Conservation (phyloP, 805 yeast genomes). For the Kuraishia piskuri region DNA sequence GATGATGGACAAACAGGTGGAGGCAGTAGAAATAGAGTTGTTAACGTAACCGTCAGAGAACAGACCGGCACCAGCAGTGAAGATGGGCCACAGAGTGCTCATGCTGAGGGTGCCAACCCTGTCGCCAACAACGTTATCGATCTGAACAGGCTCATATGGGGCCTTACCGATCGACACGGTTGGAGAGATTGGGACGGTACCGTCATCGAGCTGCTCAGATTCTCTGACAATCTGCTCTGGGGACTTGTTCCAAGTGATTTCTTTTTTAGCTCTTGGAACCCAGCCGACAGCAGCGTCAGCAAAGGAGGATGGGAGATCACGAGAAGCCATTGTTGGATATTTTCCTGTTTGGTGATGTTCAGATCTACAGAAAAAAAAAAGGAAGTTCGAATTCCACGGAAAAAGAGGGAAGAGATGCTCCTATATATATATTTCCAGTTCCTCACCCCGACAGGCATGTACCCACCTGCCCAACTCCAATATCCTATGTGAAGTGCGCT, state of each 20-base stretch:
- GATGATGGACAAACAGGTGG: constrained; percentile 56
- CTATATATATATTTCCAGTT: too few species aligned
- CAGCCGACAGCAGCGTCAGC: constrained; percentile 30
- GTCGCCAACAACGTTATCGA: background rate
- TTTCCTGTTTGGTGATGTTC: background rate
- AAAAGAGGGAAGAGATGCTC: background rate
- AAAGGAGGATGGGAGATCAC: constrained; percentile 42
- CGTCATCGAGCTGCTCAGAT: background rate
- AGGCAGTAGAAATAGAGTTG: constrained; percentile 72
- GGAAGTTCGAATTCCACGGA: too few species aligned
- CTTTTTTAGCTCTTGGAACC: constrained; percentile 31
- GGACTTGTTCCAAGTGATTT: constrained; percentile 23
- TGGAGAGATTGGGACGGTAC: background rate
- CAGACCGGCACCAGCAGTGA: constrained; percentile 86
- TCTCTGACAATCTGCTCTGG: constrained; percentile 1
- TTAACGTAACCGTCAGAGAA: constrained; percentile 92
- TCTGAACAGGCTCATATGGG: background rate
- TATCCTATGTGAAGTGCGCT: background rate
- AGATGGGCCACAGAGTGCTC: constrained; percentile 45
- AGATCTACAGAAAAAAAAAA: background rate
- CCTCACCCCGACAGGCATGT: background rate
- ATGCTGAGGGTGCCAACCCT: background rate
- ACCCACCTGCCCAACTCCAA: background rate
- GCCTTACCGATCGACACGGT: background rate
- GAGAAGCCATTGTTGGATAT: constrained; percentile 17